Evolutionary conservation across 164 flowering plant species (phyloP).

Genomic region (Cinnamomum micranthum): DNA sequence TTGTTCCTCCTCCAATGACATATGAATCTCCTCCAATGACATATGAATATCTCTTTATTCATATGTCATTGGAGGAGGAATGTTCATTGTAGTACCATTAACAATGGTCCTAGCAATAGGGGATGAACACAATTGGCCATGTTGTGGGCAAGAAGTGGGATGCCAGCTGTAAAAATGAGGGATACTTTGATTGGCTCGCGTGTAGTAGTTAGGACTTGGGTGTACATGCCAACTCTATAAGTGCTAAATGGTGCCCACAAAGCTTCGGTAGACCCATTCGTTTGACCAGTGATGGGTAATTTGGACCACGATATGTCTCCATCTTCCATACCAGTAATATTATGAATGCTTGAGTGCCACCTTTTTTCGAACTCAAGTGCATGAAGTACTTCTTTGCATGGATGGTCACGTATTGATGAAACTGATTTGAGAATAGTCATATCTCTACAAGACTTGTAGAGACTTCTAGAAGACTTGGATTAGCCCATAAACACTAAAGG

Average conservation of each 20-base stretch:
- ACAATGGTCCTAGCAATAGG: conserved; percentile 57
- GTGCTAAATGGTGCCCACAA: conserved; percentile 5
- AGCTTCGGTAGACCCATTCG: conserved; percentile 29
- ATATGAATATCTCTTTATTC: conserved; percentile 19
- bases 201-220: conserved; percentile 50
- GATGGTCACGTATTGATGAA: conserved; percentile 54
- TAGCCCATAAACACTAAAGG: too few relatives aligned
- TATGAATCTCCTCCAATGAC: too few relatives aligned
- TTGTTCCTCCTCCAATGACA: conserved; percentile 53
- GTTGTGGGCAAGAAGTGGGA: conserved; percentile 62
- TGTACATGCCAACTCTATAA: conserved; percentile 19
- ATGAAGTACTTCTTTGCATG: conserved; percentile 89
- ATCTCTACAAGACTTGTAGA: too few relatives aligned
- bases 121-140: conserved; percentile 66
- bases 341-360: conserved; percentile 88
- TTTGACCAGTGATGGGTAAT: conserved; percentile 79
- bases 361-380: conserved; percentile 70
- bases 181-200: conserved; percentile 72
- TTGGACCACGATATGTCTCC: conserved; percentile 57
- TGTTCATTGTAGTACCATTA: conserved; percentile 67
- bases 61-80: conserved; percentile 54
- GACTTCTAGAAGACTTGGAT: too few relatives aligned
- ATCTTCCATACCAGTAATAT: conserved; percentile 65
- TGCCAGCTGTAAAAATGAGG: conserved; percentile 72
- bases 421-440: too few relatives aligned